Evolutionary conservation across 495 filamentous ascomycete genomes (phyloP), one percentile per base, ranked within the genome.

Genomic region (Neurospora sp.): DNA sequence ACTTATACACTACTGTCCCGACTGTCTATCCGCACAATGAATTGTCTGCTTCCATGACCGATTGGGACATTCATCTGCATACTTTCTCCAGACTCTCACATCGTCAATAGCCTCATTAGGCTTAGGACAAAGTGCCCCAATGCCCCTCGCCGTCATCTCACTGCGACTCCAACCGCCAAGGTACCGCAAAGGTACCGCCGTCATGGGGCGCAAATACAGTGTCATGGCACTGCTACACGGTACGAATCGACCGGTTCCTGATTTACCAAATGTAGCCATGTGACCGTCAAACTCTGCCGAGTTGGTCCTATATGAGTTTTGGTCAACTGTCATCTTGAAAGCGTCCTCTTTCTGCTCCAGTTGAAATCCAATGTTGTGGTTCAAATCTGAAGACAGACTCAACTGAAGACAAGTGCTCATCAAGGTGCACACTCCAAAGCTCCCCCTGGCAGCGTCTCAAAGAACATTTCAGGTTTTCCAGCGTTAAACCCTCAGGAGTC

Each of bases 1-100:
- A 61, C 53, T 27, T 53, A 59, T 20, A 20, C 42, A 1, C 42
- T 74, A 70, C 72, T 71, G 74, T 71, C 40, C 69, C 16, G 18
- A 39, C 12, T 59, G 71, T 39, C 22, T 37, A 35, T 35, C 44
- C 44, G 48, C 37, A 74, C 42, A 37, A 61, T 74, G 69, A 71
- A 53, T 27, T 46, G 73, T 35, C 53, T 74, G 39, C 37, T 20
- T 27, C 14, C 39, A 65, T 71, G n/a, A 53, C 31, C 40, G 27
- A 27, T 38, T 71, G 35, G 35, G 39, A 2, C 14, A 8, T 68
- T 46, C 7, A 39, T 14, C 35, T 41, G 68, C 53, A 61, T 59
- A 59, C 22, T 39, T 38, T 38, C 12, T 71, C 42, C 39, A 27
- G 27, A 27, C 27, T 27, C 27, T 3, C 27, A 53, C 73, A 44